Conservation (phyloP, 768 basidiomycete genomes). For the Tylopilus subfusipes region DNA sequence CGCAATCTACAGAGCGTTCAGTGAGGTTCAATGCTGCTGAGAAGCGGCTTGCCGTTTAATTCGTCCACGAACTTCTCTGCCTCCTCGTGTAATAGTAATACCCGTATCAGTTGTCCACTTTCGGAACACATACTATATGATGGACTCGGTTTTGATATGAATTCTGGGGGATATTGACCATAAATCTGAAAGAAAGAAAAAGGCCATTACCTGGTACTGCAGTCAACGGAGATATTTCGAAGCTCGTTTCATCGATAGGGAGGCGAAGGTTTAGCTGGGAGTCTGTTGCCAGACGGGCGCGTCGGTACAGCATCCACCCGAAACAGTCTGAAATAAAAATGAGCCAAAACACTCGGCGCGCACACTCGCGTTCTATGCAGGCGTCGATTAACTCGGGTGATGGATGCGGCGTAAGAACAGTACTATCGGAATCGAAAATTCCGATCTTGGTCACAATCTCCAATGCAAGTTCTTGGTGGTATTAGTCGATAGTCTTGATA, state of each 20-base stretch:
- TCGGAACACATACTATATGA: slow-evolving; percentile 51
- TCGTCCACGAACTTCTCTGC: slow-evolving; percentile 55
- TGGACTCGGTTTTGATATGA: slow-evolving; percentile 60
- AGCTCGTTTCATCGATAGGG: slow-evolving; percentile 79
- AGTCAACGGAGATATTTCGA: slow-evolving; percentile 59
- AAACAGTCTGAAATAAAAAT: slow-evolving; percentile 59
- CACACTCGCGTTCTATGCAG: slow-evolving; percentile 70
- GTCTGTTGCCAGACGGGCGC: slow-evolving; percentile 34
- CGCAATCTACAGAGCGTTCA: slow-evolving; percentile 32
- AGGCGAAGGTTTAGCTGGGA: slow-evolving; percentile 58
- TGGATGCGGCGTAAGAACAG: slow-evolving; percentile 55
- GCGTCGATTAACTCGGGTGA: slow-evolving; percentile 57
- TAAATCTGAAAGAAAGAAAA: neutral
- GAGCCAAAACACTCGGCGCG: slow-evolving; percentile 81
- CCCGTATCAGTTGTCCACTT: slow-evolving; percentile 71
- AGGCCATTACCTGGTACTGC: slow-evolving; percentile 29
- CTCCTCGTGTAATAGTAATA: slow-evolving; percentile 60
- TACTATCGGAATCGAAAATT: slow-evolving; percentile 60
- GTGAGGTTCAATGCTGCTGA: neutral
- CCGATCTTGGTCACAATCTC: slow-evolving; percentile 65
- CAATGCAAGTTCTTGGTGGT: slow-evolving; percentile 52
- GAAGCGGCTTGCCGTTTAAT: slow-evolving; percentile 41
- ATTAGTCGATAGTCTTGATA: slow-evolving; percentile 10
- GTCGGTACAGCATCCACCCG: slow-evolving; percentile 36
- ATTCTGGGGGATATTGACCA: slow-evolving; percentile 45